These are phyloP conservation scores for Phoenix roebelenii DNA, from an alignment of 176 grass and related monocot species.

Conservation along the genomic window DNA sequence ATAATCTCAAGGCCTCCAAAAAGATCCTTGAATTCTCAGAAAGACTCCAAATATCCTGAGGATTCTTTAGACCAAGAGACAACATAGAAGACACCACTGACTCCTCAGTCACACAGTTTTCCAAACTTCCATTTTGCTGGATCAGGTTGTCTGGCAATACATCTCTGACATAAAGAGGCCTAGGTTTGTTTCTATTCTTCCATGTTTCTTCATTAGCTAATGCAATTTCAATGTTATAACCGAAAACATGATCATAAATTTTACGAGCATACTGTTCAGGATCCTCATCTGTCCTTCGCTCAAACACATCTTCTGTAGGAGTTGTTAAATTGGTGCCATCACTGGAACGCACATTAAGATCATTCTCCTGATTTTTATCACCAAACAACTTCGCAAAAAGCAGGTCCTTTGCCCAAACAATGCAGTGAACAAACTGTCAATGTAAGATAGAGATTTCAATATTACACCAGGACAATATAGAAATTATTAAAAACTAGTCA, in stretches of 20 bases:
- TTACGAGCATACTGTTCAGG: constrained; percentile 60
- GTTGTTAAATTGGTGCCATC: constrained; percentile 46
- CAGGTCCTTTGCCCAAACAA: constrained; percentile 97
- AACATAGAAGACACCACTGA: constrained; percentile 55
- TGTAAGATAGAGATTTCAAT: too few relatives aligned
- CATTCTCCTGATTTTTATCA: constrained; percentile 91
- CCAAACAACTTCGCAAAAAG: constrained; percentile 98
- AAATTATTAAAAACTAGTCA: too few relatives aligned
- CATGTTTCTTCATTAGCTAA: constrained; percentile 86
- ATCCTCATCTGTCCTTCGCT: constrained; percentile 46
- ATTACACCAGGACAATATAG: too few relatives aligned
- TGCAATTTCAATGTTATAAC: constrained; percentile 73
- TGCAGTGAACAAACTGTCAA: constrained; percentile 84
- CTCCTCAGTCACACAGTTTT: constrained; percentile 18
- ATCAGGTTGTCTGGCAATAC: constrained; percentile 34
- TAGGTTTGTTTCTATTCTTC: constrained; percentile 69
- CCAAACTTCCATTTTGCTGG: constrained; percentile 41
- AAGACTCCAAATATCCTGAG: constrained; percentile 86
- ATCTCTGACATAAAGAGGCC: constrained; percentile 58
- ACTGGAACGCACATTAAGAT: constrained; percentile 68
- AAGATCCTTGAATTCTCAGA: constrained; percentile 86
- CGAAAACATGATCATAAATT: constrained; percentile 93
- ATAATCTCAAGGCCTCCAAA: constrained; percentile 75
- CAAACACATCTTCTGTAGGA: constrained; percentile 53
- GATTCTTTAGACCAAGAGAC: constrained; percentile 64